These are phyloP conservation scores for Xenoacremonium recifei DNA, from an alignment of 2,329 filamentous ascomycete species.

Conservation along the genomic window DNA sequence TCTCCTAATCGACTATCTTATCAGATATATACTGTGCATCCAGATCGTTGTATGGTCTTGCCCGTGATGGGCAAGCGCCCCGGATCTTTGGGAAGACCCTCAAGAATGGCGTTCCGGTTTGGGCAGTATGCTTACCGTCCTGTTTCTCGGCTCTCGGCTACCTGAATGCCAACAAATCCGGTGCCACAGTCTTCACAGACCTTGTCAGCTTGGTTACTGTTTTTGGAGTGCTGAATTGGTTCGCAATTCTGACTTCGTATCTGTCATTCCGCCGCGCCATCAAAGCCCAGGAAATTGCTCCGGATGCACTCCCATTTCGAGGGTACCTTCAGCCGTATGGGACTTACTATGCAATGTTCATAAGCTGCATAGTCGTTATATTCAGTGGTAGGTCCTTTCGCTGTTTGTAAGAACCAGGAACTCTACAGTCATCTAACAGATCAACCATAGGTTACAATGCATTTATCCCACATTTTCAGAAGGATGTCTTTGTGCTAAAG, in stretches of 20 bases:
- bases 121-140: slow-evolving; percentile 13
- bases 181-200: slow-evolving; percentile 56
- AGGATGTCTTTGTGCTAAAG: neutral
- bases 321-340: neutral
- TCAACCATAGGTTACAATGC: neutral
- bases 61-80: slow-evolving; percentile 40
- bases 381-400: too few relatives aligned
- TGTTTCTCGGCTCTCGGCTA: slow-evolving; percentile 62
- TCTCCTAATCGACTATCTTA: neutral
- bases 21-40: slow-evolving; percentile 41
- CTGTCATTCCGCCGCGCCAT: slow-evolving; percentile 61
- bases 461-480: neutral
- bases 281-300: slow-evolving; percentile 34
- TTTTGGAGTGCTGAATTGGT: slow-evolving; percentile 63
- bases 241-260: slow-evolving; percentile 64
- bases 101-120: slow-evolving; percentile 18
- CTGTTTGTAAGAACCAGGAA: too few relatives aligned
- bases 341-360: neutral
- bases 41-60: slow-evolving; percentile 47
- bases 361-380: neutral
- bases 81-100: slow-evolving; percentile 17
- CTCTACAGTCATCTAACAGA: neutral
- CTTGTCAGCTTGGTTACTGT: slow-evolving; percentile 56
- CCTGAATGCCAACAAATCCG: slow-evolving; percentile 58
- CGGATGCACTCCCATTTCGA: neutral